These are phyloP conservation scores for Phaeosphaeria sp. DNA, from an alignment of 2,329 filamentous ascomycete genomes.

Conservation along the genomic window DNA sequence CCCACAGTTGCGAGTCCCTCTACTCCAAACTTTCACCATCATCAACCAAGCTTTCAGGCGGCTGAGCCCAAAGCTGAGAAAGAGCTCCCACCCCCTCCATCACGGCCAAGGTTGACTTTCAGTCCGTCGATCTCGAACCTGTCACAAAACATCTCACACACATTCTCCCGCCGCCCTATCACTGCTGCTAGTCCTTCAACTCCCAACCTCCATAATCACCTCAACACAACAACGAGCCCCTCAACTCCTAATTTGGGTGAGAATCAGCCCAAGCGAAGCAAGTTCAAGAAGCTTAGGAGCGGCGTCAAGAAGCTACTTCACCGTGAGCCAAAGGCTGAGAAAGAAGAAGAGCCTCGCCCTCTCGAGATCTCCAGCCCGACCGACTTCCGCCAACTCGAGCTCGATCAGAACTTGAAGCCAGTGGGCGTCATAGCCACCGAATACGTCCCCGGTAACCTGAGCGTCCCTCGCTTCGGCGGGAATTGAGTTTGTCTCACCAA, in stretches of 20 bases:
- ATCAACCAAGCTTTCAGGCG: not conserved
- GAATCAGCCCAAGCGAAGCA: not conserved
- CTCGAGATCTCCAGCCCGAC: not conserved
- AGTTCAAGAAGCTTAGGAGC: not conserved
- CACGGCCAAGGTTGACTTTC: not conserved
- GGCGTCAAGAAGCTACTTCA: not conserved
- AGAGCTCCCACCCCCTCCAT: not conserved
- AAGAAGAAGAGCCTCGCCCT: not conserved
- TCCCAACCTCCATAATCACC: not conserved
- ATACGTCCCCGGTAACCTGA: not conserved
- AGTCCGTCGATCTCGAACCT: not conserved
- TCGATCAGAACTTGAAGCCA: not conserved
- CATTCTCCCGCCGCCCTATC: not conserved
- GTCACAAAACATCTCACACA: no score
- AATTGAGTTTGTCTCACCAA: no score
- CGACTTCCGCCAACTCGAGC: not conserved
- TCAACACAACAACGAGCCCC: not conserved
- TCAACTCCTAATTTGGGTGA: not conserved
- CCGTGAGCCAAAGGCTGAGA: not conserved
- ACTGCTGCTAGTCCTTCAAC: not conserved
- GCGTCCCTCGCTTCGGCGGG: not conserved
- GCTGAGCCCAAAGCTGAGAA: not conserved
- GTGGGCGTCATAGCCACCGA: not conserved
- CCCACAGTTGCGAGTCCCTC: not conserved
- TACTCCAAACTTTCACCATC: not conserved